Evolutionary conservation across 176 grass and related monocot species (phyloP), one percentile per base, ranked within the genome.

Genomic region (Triticum aestivum): DNA sequence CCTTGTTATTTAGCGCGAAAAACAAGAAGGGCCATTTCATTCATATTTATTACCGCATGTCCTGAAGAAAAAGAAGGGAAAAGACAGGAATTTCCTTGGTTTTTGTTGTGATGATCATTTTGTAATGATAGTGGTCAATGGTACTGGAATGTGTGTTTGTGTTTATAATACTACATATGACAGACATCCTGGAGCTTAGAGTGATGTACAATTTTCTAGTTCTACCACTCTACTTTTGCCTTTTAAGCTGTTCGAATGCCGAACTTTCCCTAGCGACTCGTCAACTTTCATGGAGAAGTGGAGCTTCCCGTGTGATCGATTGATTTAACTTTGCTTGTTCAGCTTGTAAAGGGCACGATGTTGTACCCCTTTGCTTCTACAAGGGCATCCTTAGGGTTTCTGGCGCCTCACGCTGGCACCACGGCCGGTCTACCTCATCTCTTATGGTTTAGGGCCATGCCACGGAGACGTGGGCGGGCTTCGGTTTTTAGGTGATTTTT

Each of bases 1-100:
- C 68, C 76, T 77, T 76, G 70, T 82, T 78, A 76, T 65, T 65
- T 32, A 58, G 64, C 82, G 89, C 64, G 70, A 63, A 87, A 69
- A 88, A 88, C 88, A 91, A 88, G 82, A 81, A 85, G 86, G 82
- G 82, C 21, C 75, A 24, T 83, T 85, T 84, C 73, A 15, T 38
- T 86, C 52, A 3, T 83, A 65, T 76, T 76, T 30, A 76, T 76
- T 76, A 51, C 15, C 2, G 26, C 45, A 7, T 54, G 49, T 77
- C 51, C 67, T 11, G 34, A 20, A 77, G 47, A 77, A 76, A 29
- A 76, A 29, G 44, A 49, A 3, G 29, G 18, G 18, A 18, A 63
- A 30, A 69, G 52, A 61, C 42, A 4, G 1, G 81, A 39, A 17
- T 87, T 87, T 84, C 38, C 80, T 20, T 37, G 81, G 42, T 83